Conservation (phyloP, 805 yeast species). For the Kuraishia cidri region DNA sequence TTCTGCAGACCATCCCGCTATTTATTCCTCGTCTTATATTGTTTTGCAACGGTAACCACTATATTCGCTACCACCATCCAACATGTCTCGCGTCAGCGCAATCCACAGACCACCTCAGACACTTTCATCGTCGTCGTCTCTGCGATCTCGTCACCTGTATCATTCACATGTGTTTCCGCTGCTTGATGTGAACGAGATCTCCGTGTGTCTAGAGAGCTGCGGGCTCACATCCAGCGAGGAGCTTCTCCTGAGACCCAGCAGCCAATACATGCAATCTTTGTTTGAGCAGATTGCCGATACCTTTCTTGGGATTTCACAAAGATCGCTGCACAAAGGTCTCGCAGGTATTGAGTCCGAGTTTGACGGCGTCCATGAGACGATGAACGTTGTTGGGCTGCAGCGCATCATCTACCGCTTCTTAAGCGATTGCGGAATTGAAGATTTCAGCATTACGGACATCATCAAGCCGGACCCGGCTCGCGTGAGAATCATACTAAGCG, state of each 20-base stretch:
- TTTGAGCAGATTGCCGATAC: slow-evolving; percentile 23
- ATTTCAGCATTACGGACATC: slow-evolving; percentile 68
- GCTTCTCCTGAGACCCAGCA: slow-evolving; percentile 18
- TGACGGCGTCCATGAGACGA: slow-evolving; percentile 21
- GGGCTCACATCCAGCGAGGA: slow-evolving; percentile 13
- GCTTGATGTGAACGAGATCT: slow-evolving; percentile 18
- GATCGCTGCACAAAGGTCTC: slow-evolving; percentile 15
- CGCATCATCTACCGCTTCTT: slow-evolving; percentile 54
- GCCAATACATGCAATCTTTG: slow-evolving; percentile 19
- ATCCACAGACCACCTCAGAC: slow-evolving; percentile 19
- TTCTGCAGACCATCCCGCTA: too few species aligned
- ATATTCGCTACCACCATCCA: too few species aligned
- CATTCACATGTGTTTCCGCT: slow-evolving; percentile 21
- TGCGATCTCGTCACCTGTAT: slow-evolving; percentile 9
- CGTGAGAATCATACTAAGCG: slow-evolving; percentile 60
- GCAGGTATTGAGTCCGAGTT: slow-evolving; percentile 10
- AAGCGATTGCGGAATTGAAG: slow-evolving; percentile 66
- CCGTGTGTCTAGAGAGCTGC: slow-evolving; percentile 8
- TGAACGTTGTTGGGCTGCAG: slow-evolving; percentile 47
- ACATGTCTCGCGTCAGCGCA: slow-evolving; percentile 26
- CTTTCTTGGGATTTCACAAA: slow-evolving; percentile 21
- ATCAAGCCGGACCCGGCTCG: slow-evolving; percentile 69
- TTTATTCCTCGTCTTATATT: too few species aligned
- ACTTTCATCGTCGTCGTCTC: too few species aligned
- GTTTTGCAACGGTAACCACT: too few species aligned